Evolutionary conservation across 768 basidiomycete species (phyloP), one percentile per base, ranked within the genome.

Genomic region (Jaapia argillacea): DNA sequence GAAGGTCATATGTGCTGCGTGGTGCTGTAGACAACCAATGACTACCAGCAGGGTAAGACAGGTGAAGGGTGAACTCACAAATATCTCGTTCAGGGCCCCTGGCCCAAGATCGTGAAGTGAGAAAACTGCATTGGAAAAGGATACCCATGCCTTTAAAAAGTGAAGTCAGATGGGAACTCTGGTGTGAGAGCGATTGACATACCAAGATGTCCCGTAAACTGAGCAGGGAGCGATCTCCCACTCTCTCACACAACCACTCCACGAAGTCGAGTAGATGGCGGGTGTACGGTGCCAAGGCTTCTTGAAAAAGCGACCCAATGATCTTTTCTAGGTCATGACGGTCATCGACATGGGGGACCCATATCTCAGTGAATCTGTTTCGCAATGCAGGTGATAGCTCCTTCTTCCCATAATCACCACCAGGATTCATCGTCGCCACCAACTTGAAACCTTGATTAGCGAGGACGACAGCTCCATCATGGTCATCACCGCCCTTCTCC

Each of bases 331-430:
- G 65, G 57, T 99, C 96, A 4, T 57, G 53, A 14, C 79, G 70
- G 46, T 79, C 70, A 45, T 86, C 78, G 24, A 97, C 75, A 14
- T 80, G 66, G 3, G 94, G 93, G 0, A 99, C 96, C 94, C 96
- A 99, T 24, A 99, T 94, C 60, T 99, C 96, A 3, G 96, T 99
- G 64, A 99, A 99, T 4, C 96, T 79, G 63, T 98, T 99, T 16
- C 96, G 79, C 28, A 99, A 68, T 0, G 96, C 96, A 24, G 93
- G 94, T 1, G 96, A 98, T 2, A 99, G 68, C 57, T 99, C 96
- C 58, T 98, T 99, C 70, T 99, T 99, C 20, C 96, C 96, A 54
- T 93, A 98, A 56, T 99, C 96, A 12, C 96, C 96, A 16, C 96
- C 96, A 0, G 96, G 96, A 58, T 99, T 99, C 96, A 99, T 99